Base-by-base conservation (phyloP, 2,329 filamentous ascomycete genomes). In the Ascochyta lentis region DNA sequence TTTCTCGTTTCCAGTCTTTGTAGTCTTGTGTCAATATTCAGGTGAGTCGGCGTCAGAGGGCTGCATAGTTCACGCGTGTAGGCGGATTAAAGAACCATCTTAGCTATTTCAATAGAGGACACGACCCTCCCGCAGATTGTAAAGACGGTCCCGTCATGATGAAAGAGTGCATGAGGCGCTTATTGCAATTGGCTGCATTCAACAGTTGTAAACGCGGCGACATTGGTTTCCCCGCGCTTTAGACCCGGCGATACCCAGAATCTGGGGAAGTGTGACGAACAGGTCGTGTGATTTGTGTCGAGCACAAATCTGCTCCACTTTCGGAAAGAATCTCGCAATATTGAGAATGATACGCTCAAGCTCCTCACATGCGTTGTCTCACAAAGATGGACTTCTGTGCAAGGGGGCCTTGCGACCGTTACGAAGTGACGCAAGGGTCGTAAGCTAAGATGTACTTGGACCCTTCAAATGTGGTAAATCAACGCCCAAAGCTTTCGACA, bases 281-380 rank as follows among this genome's bases (percentile, higher is more conserved):
- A 24, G 9, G 16, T 27, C 47, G 9, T 31, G 31, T 55, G 46
- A 50, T 45, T 46, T 38, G 46, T 26, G 29, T 56, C 29, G 12
- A 13, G 4, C 31, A 19, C 1, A n/a, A 13, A 5, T 27, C 23
- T 39, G 33, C 42, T 51, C 53, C 53, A 47, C 42, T 6, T 39
- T 56, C 47, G 53, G 53, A 34, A 33, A 43, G 53, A 51, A 56
- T 56, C 47, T 56, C 53, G 53, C 38, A 12, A 29, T 24, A 26
- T 49, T 19, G 19, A 31, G 5, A 19, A 34, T 8, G 31, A 16
- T 15, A 31, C 48, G 19, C 4, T 9, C 16, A 22, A 6, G n/a
- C 16, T 23, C 16, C 31, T 38, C 31, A 43, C 16, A 13, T 33
- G 7, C 16, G n/a, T 19, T n/a, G 33, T 26, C 38, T 27, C 37